Evolutionary conservation across 176 grass and related monocot species (phyloP).

Genomic region (Dactylis glomerata): DNA sequence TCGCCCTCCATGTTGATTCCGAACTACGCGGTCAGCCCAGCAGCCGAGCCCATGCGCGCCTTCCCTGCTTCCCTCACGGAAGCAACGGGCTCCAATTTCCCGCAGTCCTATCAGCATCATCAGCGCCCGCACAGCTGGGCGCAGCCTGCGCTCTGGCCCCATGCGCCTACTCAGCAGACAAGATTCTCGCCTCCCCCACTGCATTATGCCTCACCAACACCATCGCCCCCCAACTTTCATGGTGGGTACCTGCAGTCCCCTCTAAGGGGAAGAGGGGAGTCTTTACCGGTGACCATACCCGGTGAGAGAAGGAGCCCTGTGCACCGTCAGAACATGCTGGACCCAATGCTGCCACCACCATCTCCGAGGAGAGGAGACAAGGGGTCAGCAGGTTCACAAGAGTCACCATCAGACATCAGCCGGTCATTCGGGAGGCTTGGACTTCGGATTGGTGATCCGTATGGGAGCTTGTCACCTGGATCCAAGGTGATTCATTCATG

Average conservation of each 20-base stretch:
- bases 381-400: conserved; percentile 28
- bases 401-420: conserved; percentile 55
- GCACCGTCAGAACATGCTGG: conserved; percentile 43
- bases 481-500: conserved; percentile 59
- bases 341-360: conserved; percentile 66
- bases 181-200: conserved; percentile 53
- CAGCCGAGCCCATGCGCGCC: conserved; percentile 56
- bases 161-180: conserved; percentile 28
- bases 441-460: conserved; percentile 45
- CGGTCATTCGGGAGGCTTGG: conserved; percentile 55
- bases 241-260: conserved; percentile 47
- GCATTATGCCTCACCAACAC: conserved; percentile 56
- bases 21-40: conserved; percentile 77
- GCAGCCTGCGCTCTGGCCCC: conserved; percentile 44
- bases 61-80: conserved; percentile 76
- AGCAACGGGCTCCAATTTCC: conserved; percentile 34
- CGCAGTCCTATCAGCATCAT: conserved; percentile 39
- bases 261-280: conserved; percentile 29
- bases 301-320: conserved; percentile 42
- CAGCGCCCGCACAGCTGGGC: conserved; percentile 67
- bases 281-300: conserved; percentile 66
- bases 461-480: conserved; percentile 49
- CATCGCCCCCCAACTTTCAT: conserved; percentile 66
- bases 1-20: conserved; percentile 59
- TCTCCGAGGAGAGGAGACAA: conserved; percentile 56